A percentile compares a stretch with the other conserved stretches of the same genome.
Evolutionary conservation across 2,329 filamentous ascomycete genomes (phyloP).

Genomic region (Ceratocystis papillata): DNA sequence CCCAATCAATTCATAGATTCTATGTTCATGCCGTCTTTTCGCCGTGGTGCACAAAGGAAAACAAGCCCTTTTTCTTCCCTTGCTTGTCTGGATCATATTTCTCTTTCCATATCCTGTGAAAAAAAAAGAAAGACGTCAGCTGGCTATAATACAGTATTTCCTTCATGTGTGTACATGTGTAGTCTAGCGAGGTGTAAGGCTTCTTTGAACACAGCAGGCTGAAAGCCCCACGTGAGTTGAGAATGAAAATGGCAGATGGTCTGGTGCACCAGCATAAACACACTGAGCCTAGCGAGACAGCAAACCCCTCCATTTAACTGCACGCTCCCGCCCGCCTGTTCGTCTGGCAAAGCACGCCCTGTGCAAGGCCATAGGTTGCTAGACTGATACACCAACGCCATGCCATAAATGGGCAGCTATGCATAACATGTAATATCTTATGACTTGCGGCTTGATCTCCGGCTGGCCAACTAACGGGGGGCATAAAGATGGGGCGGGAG

Average conservation of each 20-base stretch:
- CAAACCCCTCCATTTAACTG: not conserved
- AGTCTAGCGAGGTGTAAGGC: not conserved
- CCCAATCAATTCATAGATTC: not conserved
- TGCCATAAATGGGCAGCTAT: slow-evolving; percentile 19
- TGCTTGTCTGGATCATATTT: slow-evolving; percentile 59
- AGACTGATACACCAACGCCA: not conserved
- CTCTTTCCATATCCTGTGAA: slow-evolving; percentile 90
- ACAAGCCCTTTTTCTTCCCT: slow-evolving; percentile 34
- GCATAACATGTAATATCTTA: not conserved
- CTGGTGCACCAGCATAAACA: not conserved
- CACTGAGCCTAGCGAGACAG: not conserved
- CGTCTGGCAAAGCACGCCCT: not conserved
- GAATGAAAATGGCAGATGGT: not conserved
- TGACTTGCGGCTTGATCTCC: not conserved
- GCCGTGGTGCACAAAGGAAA: slow-evolving; percentile 10
- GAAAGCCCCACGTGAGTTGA: too few species aligned
- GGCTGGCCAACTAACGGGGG: not conserved
- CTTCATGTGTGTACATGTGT: not conserved
- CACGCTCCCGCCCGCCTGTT: not conserved
- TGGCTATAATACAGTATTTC: not conserved
- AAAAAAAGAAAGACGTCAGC: not conserved
- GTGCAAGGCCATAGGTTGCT: not conserved
- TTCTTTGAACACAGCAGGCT: not conserved
- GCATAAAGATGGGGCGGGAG: not conserved
- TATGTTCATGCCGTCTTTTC: not conserved